These are phyloP conservation scores for Suillus discolor DNA, from an alignment of 768 basidiomycete genomes.

Conservation along the genomic window DNA sequence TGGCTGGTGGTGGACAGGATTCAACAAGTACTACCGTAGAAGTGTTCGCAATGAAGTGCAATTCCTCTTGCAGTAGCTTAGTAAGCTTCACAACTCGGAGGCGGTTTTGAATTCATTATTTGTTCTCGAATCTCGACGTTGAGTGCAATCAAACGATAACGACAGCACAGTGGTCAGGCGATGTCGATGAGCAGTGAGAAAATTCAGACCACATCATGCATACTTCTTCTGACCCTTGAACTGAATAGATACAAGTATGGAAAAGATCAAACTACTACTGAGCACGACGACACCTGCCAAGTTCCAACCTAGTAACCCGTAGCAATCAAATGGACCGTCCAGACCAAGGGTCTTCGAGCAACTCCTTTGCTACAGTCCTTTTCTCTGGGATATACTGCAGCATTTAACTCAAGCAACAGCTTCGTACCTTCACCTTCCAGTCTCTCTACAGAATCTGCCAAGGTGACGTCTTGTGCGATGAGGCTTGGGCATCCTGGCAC, in stretches of 20 bases:
- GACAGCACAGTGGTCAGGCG: background rate
- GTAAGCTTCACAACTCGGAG: background rate
- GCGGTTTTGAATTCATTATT: too few species aligned
- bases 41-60: background rate
- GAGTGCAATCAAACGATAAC: background rate
- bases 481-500: background rate
- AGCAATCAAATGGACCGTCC: background rate
- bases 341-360: background rate
- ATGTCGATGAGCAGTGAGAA: background rate
- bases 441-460: background rate
- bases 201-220: background rate
- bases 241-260: background rate
- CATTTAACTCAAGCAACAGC: background rate
- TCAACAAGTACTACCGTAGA: background rate
- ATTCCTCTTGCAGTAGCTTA: conserved; percentile 4
- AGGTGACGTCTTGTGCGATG: background rate
- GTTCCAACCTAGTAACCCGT: background rate
- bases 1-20: conserved; percentile 28
- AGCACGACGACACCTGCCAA: background rate
- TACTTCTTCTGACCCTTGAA: background rate
- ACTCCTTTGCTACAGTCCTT: background rate
- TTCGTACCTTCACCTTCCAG: background rate
- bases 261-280: background rate
- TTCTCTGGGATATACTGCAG: background rate
- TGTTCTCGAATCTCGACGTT: too few species aligned